Base-by-base conservation (phyloP, 2,329 filamentous ascomycete genomes). In the Juglanconis sp. region DNA sequence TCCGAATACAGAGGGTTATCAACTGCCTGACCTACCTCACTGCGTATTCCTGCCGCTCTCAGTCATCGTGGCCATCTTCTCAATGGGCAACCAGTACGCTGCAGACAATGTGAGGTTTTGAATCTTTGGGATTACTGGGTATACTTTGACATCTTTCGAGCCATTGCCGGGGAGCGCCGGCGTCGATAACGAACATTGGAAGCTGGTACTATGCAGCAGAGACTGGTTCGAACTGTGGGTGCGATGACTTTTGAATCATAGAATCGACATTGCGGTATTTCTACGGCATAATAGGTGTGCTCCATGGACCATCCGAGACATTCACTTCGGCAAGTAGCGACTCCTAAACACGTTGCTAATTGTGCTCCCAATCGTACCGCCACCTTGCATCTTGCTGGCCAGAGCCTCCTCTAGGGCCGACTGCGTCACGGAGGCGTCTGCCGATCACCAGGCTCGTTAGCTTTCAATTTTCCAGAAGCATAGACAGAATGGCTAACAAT, bases 401-500 rank as follows among this genome's bases (percentile, higher is more conserved):
- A 92, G 75, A 7, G 88, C 90, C 70, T 94, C 90, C 71, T 93
- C 90, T 58, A 94, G 76, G 3, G 90, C 90, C 15, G 88, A 91
- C 71, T 92, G 89, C 34, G 90, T 92, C 15, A 94, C 87, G 17
- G 89, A 91, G 17, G 89, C 86, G 78, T 93, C 90, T 90, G n/a
- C 47, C 24, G 24, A 9, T 53, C 56, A 59, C 67, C 56, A 59
- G 13, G 31, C 10, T 7, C 17, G 56, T 63, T 36, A 64, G 62
- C 15, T 40, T 61, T 32, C 59, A 66, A 17, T 53, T 51, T 1
- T 24, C 24, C 24, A 24, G 24, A 24, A 24, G 24, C 24, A 24
- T 24, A 2, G 24, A 24, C 24, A 24, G 24, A 24, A 24, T 2
- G 24, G 24, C 2, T 24, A 24, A 24, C 24, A 24, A 24, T 59